Percentiles rank a stretch among this genome's conserved stretches.
Evolutionary conservation across 179 eudicot genomes (phyloP).

Genomic region (Actinidia arguta): DNA sequence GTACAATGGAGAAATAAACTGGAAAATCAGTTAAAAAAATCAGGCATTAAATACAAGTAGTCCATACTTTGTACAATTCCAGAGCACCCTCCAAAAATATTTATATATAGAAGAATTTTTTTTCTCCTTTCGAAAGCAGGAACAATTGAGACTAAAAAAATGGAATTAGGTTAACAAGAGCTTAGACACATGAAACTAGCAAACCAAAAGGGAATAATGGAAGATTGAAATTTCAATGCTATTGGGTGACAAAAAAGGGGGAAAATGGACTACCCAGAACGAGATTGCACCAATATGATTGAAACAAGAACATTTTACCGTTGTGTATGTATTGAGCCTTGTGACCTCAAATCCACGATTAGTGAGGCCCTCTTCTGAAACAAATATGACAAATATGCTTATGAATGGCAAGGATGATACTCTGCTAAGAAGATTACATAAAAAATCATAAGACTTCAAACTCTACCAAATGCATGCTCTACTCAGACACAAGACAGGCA

Average conservation of each 20-base stretch:
- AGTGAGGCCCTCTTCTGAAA: slow-evolving; percentile 87
- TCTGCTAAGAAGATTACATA: background rate
- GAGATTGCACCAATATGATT: background rate
- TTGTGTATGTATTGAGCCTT: slow-evolving; percentile 91
- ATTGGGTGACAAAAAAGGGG: background rate
- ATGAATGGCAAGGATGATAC: background rate
- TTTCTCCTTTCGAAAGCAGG: background rate
- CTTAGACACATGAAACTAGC: background rate
- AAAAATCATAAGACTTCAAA: background rate
- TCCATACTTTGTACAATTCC: background rate
- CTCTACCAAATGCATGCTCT: background rate
- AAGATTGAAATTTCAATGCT: background rate
- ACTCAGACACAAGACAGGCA: background rate
- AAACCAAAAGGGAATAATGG: background rate
- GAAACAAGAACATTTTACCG: slow-evolving; percentile 46
- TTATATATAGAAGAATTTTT: background rate
- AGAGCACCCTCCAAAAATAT: background rate
- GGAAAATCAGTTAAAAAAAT: background rate
- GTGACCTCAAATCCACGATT: slow-evolving; percentile 89
- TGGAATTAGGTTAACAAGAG: background rate
- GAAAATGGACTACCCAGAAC: background rate
- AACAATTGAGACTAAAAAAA: background rate
- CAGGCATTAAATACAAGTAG: background rate
- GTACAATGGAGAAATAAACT: background rate
- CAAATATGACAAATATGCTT: slow-evolving; percentile 15